phyloP scores from a whole-genome alignment of 306 rosid species.

The Casuarina cunninghamiana region DNA sequence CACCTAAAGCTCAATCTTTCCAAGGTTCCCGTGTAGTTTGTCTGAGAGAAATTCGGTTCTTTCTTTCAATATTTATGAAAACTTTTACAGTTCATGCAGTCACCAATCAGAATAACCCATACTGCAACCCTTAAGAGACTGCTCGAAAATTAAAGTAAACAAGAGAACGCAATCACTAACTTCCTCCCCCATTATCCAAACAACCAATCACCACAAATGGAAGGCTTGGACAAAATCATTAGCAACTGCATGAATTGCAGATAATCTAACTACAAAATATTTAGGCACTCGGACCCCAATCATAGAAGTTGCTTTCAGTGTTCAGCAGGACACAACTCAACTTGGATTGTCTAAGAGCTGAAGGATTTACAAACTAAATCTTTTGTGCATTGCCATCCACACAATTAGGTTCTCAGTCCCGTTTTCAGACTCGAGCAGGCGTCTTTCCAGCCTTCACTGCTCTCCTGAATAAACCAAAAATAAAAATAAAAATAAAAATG shows the following conservation, averaged over 20 bases:
- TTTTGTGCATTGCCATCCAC: constrained; percentile 40
- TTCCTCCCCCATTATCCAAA: constrained; percentile 15
- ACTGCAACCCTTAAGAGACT: background rate
- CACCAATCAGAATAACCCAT: background rate
- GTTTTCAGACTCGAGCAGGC: constrained; percentile 53
- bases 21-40: constrained; percentile 41
- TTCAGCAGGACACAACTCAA: constrained; percentile 18
- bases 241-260: constrained; percentile 30
- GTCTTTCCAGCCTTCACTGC: constrained; percentile 66
- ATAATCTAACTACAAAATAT: constrained; percentile 20
- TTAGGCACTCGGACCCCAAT: constrained; percentile 25
- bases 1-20: constrained; percentile 45
- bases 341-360: constrained; percentile 26
- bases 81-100: constrained; percentile 14
- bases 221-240: constrained; percentile 17
- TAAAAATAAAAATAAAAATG: background rate
- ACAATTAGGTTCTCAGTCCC: constrained; percentile 20
- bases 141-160: constrained; percentile 32
- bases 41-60: constrained; percentile 29
- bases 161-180: constrained; percentile 7
- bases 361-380: constrained; percentile 31
- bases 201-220: constrained; percentile 35
- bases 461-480: constrained; percentile 60
- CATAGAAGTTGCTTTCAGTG: constrained; percentile 19
- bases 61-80: constrained; percentile 12